A percentile compares a stretch with the other conserved stretches of the same genome.
Conservation (phyloP, 306 rosid genomes). For the Styphnolobium japonicum region DNA sequence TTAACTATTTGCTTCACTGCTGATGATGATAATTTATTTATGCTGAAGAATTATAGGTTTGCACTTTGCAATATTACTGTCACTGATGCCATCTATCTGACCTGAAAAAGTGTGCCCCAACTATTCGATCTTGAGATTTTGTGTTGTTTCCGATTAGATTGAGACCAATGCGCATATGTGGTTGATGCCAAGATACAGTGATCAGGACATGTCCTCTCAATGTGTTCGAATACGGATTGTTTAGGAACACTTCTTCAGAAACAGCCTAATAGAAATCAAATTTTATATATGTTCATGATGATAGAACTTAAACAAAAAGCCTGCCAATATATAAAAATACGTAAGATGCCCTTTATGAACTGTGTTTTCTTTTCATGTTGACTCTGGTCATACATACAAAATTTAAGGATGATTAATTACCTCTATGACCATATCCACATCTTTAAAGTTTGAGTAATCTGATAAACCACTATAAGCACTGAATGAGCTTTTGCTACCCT, state of each 20-base stretch:
- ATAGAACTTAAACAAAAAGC: too few relatives aligned
- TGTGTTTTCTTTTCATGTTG: too few relatives aligned
- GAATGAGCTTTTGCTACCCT: slow-evolving; percentile 37
- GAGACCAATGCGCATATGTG: slow-evolving; percentile 58
- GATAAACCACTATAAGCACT: slow-evolving; percentile 47
- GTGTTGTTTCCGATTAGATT: slow-evolving; percentile 53
- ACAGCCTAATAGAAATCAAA: slow-evolving; percentile 35
- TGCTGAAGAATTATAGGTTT: too few relatives aligned
- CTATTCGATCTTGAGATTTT: slow-evolving; percentile 46
- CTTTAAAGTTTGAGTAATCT: slow-evolving; percentile 53
- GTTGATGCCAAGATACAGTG: slow-evolving; percentile 55
- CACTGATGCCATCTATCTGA: not conserved
- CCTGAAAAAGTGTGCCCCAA: slow-evolving; percentile 70
- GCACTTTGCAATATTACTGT: too few relatives aligned
- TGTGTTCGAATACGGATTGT: slow-evolving; percentile 49
- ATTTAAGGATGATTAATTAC: slow-evolving; percentile 22
- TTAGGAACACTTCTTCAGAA: slow-evolving; percentile 46
- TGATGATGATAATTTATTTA: too few relatives aligned
- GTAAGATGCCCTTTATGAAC: too few relatives aligned
- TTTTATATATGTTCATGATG: not conserved
- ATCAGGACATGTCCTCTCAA: slow-evolving; percentile 51
- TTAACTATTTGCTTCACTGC: too few relatives aligned
- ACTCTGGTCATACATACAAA: too few relatives aligned
- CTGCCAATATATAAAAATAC: too few relatives aligned
- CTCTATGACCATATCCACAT: slow-evolving; percentile 66